Conservation (phyloP, 1,284 basidiomycete genomes). For the Rhodotorula sp. region DNA sequence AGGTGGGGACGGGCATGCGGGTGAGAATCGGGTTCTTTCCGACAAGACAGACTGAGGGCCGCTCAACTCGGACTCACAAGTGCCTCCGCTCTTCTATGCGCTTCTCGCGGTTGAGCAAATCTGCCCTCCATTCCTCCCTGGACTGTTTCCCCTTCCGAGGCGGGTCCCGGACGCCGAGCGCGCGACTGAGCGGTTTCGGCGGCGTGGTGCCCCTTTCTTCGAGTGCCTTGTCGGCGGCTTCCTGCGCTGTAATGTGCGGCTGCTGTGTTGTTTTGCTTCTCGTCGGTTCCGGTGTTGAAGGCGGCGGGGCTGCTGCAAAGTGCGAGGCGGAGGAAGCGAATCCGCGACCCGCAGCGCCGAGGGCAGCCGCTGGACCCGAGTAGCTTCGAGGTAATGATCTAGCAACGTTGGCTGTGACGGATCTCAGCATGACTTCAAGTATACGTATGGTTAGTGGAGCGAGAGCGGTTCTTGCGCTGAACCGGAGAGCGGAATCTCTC, state of each 20-base stretch:
- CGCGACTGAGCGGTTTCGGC: conserved; percentile 63
- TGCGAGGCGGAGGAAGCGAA: neutral
- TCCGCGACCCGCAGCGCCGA: no score
- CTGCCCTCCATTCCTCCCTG: conserved; percentile 66
- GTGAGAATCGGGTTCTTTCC: neutral
- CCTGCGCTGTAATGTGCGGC: conserved; percentile 31
- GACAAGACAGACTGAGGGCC: no score
- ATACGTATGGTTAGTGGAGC: no score
- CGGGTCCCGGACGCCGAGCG: conserved; percentile 67
- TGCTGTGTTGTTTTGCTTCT: neutral
- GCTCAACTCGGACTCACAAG: conserved; percentile 57
- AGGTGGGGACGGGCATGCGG: neutral
- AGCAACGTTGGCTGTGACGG: no score
- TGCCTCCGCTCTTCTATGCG: conserved; percentile 69
- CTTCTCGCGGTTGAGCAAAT: conserved; percentile 69
- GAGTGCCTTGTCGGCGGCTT: conserved; percentile 25
- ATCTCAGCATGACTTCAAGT: no score
- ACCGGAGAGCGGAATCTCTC: no score
- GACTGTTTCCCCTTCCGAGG: conserved; percentile 60
- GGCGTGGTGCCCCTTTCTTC: conserved; percentile 40
- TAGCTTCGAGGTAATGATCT: no score
- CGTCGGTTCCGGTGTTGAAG: neutral
- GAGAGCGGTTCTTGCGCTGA: no score
- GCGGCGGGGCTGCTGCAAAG: neutral
- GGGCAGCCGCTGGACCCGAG: no score